phyloP scores from a whole-genome alignment of 257 asterid species.

The Eucommia ulmoides region DNA sequence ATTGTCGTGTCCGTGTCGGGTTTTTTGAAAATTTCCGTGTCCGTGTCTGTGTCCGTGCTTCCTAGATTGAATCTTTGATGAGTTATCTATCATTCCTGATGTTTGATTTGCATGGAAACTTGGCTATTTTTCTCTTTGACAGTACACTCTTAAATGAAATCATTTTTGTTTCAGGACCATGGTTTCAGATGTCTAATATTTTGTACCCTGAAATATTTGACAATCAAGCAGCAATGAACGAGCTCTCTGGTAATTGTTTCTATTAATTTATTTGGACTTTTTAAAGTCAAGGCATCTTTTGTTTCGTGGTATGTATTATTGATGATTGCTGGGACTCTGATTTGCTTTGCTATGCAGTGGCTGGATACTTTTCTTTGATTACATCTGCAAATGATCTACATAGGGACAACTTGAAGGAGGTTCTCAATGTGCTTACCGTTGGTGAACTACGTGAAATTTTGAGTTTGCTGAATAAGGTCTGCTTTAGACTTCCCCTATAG shows the following conservation, averaged over 20 bases:
- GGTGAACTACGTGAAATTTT: slow-evolving; percentile 67
- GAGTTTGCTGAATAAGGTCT: slow-evolving; percentile 47
- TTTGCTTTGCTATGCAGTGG: slow-evolving; percentile 24
- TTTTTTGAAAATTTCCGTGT: too few relatives aligned
- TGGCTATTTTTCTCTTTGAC: too few relatives aligned
- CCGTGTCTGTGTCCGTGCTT: too few relatives aligned
- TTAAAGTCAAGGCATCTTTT: too few relatives aligned
- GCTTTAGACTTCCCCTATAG: slow-evolving; percentile 3
- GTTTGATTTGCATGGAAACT: too few relatives aligned
- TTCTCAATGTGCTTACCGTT: slow-evolving; percentile 45
- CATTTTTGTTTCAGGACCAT: slow-evolving; percentile 49
- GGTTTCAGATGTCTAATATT: slow-evolving; percentile 76
- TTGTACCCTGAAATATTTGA: slow-evolving; percentile 73
- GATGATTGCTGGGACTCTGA: too few relatives aligned
- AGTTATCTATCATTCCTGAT: too few relatives aligned
- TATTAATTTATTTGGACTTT: too few relatives aligned
- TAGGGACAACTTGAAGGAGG: slow-evolving; percentile 39
- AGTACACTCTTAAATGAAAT: background rate
- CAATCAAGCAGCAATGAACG: slow-evolving; percentile 48
- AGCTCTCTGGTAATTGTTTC: slow-evolving; percentile 47
- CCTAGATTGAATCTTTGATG: too few relatives aligned
- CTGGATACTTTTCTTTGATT: slow-evolving; percentile 50
- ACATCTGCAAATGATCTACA: slow-evolving; percentile 30
- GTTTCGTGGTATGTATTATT: too few relatives aligned
- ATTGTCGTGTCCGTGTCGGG: too few relatives aligned